Evolutionary conservation across 2,329 filamentous ascomycete species (phyloP).

Genomic region (Colletotrichum siamense): DNA sequence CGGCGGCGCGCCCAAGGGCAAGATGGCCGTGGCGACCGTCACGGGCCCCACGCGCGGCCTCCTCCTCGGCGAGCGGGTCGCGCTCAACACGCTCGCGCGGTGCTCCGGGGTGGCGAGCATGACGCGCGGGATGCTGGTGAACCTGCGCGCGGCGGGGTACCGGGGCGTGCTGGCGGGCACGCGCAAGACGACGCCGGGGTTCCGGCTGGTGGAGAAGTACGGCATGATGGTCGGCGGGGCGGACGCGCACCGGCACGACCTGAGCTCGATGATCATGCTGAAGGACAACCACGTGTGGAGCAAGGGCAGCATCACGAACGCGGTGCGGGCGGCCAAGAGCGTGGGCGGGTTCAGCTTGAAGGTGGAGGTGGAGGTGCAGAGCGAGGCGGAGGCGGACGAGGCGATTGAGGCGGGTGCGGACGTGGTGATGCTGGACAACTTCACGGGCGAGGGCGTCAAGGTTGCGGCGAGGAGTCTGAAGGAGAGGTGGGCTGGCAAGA

Average conservation of each 20-base stretch:
- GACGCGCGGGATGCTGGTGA: conserved; percentile 58
- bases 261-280: conserved; percentile 96
- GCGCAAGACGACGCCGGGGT: conserved; percentile 95
- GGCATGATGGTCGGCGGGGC: conserved; percentile 94
- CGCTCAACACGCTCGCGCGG: conserved; percentile 86
- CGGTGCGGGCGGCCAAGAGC: conserved; percentile 82
- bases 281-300: conserved; percentile 99
- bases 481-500: conserved; percentile 77
- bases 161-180: conserved; percentile 88
- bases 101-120: conserved; percentile 90
- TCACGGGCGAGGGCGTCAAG: conserved; percentile 79
- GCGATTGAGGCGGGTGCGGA: conserved; percentile 91
- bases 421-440: conserved; percentile 98
- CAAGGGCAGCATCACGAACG: conserved; percentile 82
- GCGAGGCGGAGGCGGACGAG: conserved; percentile 86
- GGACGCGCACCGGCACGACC: conserved; percentile 89
- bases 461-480: conserved; percentile 78
- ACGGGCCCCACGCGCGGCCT: conserved; percentile 80
- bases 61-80: conserved; percentile 91
- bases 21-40: conserved; percentile 78
- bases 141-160: conserved; percentile 73
- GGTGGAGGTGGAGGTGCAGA: conserved; percentile 95
- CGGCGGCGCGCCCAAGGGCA: conserved; percentile 45
- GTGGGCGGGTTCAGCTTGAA: conserved; percentile 91
- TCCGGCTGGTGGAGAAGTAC: conserved; percentile 96